Conservation (phyloP, 208 protist genomes). For the Balamuthia mandrillaris region DNA sequence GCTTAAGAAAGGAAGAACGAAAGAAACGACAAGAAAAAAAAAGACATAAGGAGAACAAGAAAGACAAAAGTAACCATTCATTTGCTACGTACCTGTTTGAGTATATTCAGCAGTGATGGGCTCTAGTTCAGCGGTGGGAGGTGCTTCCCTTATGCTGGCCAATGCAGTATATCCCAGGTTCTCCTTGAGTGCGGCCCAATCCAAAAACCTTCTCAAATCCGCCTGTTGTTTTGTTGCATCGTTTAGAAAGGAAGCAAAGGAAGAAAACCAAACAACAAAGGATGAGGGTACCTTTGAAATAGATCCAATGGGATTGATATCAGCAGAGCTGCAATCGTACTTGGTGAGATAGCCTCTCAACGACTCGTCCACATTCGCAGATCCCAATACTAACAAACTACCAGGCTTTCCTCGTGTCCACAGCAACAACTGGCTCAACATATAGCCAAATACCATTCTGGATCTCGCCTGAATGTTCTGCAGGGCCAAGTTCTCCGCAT, state of each 20-base stretch:
- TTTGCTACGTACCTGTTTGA: conserved; percentile 40
- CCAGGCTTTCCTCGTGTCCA: conserved; percentile 57
- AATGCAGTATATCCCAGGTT: conserved; percentile 40
- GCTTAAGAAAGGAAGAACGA: not conserved
- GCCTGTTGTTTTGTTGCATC: conserved; percentile 21
- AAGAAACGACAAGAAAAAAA: not conserved
- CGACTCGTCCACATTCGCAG: conserved; percentile 77
- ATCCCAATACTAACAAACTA: conserved; percentile 71
- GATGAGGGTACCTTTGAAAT: conserved; percentile 44
- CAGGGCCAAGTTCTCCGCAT: conserved; percentile 73
- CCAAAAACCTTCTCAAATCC: conserved; percentile 62
- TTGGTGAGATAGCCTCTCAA: conserved; percentile 76
- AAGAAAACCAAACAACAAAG: not conserved
- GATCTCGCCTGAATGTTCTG: conserved; percentile 78
- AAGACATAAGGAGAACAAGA: not conserved
- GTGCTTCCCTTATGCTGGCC: conserved; percentile 42
- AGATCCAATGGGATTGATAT: conserved; percentile 79
- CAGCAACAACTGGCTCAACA: conserved; percentile 68
- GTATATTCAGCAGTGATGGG: conserved; percentile 64
- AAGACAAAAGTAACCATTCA: not conserved
- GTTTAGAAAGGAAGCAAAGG: not conserved
- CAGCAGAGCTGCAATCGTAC: conserved; percentile 76
- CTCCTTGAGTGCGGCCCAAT: conserved; percentile 29
- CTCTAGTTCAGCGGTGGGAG: conserved; percentile 76
- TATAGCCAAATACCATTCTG: conserved; percentile 64